Percentiles rank a stretch among this genome's conserved stretches.
Evolutionary conservation across 352 stramenopile species (phyloP).

Genomic region (Detonula confervacea): DNA sequence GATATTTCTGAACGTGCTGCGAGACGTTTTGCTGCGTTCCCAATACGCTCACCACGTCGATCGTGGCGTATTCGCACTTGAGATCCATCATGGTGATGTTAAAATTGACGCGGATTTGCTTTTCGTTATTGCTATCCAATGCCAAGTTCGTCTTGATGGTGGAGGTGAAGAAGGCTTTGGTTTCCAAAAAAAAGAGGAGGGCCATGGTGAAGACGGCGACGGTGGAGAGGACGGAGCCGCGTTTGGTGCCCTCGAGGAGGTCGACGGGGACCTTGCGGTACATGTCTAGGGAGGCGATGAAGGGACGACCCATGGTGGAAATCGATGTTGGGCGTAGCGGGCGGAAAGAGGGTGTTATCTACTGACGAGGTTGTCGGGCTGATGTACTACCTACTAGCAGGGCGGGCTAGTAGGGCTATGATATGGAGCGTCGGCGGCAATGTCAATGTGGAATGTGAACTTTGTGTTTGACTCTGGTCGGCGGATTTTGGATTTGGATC

Average conservation of each 20-base stretch:
- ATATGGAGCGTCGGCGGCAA: no score
- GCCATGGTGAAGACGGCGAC: slow-evolving; percentile 70
- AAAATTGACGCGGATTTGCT: slow-evolving; percentile 94
- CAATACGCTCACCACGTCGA: slow-evolving; percentile 95
- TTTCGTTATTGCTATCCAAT: slow-evolving; percentile 70
- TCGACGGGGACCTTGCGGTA: slow-evolving; percentile 84
- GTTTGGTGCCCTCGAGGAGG: slow-evolving; percentile 78
- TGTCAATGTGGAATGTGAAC: no score
- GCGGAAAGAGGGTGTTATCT: no score
- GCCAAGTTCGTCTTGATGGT: slow-evolving; percentile 63
- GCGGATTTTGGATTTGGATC: no score
- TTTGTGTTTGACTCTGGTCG: no score
- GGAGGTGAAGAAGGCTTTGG: slow-evolving; percentile 64
- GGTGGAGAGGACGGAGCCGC: slow-evolving; percentile 75
- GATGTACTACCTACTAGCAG: no score
- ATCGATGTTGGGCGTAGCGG: no score
- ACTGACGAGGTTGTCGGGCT: no score
- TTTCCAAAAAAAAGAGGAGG: slow-evolving; percentile 79
- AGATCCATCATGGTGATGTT: slow-evolving; percentile 96
- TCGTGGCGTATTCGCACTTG: slow-evolving; percentile 94
- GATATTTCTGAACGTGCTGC: slow-evolving; percentile 94
- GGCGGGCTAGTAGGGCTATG: no score
- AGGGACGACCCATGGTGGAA: slow-evolving; percentile 19
- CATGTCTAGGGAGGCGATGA: slow-evolving; percentile 75
- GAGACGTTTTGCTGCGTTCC: slow-evolving; percentile 98